phyloP scores from a whole-genome alignment of 768 basidiomycete genomes.

The Zangia roseola region DNA sequence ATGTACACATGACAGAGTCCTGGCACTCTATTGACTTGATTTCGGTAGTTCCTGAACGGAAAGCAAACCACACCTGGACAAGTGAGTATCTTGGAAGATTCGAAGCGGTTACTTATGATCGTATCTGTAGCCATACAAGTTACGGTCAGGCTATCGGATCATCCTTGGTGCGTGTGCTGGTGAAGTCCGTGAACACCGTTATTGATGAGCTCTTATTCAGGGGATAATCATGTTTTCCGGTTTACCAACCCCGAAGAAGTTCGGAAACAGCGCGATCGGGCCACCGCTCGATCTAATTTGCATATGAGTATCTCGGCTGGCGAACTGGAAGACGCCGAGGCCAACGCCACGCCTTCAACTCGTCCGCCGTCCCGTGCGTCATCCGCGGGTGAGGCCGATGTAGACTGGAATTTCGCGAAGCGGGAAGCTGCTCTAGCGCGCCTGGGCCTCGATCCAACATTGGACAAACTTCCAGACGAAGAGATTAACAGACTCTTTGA shows the following conservation, averaged over 20 bases:
- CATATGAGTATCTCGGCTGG: slow-evolving; percentile 62
- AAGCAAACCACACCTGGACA: slow-evolving; percentile 77
- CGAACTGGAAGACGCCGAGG: slow-evolving; percentile 57
- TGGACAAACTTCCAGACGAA: slow-evolving; percentile 92
- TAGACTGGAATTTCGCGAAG: slow-evolving; percentile 98
- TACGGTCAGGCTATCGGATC: slow-evolving; percentile 93
- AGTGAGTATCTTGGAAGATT: slow-evolving; percentile 41
- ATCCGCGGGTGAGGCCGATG: slow-evolving; percentile 63
- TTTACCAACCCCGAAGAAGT: slow-evolving; percentile 97
- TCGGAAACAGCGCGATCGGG: slow-evolving; percentile 84
- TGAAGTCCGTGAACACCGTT: background rate
- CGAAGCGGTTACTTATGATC: slow-evolving; percentile 8
- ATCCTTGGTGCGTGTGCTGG: slow-evolving; percentile 71
- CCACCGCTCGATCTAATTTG: slow-evolving; percentile 67
- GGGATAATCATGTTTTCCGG: slow-evolving; percentile 96
- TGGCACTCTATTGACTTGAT: slow-evolving; percentile 13
- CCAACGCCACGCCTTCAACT: slow-evolving; percentile 43
- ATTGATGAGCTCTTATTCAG: slow-evolving; percentile 37
- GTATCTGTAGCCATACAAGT: slow-evolving; percentile 61
- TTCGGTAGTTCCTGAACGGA: slow-evolving; percentile 86
- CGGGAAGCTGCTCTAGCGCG: slow-evolving; percentile 89
- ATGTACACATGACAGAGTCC: slow-evolving; percentile 27
- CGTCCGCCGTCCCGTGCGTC: slow-evolving; percentile 81
- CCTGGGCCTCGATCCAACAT: slow-evolving; percentile 81
- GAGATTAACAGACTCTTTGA: slow-evolving; percentile 93